Evolutionary conservation across 2,329 filamentous ascomycete species (phyloP).

Genomic region (Chrysoporthe deuterocubensis): DNA sequence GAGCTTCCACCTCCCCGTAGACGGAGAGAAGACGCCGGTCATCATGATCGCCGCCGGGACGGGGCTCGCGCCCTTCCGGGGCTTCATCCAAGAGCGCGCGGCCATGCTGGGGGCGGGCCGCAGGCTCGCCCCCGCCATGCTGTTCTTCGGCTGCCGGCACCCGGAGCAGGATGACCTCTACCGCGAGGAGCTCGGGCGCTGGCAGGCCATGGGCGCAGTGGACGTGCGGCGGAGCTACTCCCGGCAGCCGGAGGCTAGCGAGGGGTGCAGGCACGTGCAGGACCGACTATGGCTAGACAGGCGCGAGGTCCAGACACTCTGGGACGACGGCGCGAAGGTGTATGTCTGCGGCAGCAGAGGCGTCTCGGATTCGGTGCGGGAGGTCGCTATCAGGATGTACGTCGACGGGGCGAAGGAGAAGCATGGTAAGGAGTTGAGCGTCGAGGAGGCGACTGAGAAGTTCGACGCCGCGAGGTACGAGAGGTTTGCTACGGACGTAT

Average conservation of each 20-base stretch:
- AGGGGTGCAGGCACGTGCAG: conserved; percentile 45
- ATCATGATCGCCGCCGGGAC: conserved; percentile 57
- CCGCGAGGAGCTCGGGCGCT: conserved; percentile 58
- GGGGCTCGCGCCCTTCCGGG: conserved; percentile 65
- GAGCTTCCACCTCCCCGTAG: conserved; percentile 53
- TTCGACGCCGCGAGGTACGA: conserved; percentile 57
- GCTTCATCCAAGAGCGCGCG: conserved; percentile 65
- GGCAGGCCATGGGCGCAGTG: conserved; percentile 65
- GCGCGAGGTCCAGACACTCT: conserved; percentile 39
- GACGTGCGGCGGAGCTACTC: conserved; percentile 65
- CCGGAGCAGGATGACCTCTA: conserved; percentile 64
- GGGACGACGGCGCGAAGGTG: conserved; percentile 50
- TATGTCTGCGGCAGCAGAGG: conserved; percentile 64
- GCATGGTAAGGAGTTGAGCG: conserved; percentile 32
- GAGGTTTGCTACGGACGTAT: conserved; percentile 64
- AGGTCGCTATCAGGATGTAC: conserved; percentile 40
- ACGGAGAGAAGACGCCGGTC: conserved; percentile 50
- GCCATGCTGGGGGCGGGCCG: conserved; percentile 51
- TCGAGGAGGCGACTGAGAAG: conserved; percentile 44
- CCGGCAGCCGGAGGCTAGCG: conserved; percentile 48
- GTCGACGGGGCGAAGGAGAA: conserved; percentile 39
- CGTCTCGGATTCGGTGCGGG: conserved; percentile 47
- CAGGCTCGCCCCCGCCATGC: conserved; percentile 61
- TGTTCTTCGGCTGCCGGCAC: conserved; percentile 67
- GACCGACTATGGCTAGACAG: conserved; percentile 52